Conservation (phyloP, 139 green algal genomes). For the Coelastrella sp. region DNA sequence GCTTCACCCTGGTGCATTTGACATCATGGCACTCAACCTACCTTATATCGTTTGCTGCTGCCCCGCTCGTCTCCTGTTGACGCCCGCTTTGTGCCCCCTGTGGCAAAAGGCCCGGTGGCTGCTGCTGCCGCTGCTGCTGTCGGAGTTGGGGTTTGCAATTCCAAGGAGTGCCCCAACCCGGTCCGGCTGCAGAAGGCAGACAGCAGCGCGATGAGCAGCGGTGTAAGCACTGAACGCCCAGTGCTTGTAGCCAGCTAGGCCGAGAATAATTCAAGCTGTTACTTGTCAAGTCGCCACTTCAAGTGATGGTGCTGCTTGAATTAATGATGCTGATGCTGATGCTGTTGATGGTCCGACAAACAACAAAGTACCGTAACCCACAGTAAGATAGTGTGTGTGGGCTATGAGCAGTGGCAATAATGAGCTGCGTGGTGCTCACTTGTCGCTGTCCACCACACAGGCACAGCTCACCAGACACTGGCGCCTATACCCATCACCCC, state of each 20-base stretch:
- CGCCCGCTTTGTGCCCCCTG: not conserved
- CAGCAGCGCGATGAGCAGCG: not conserved
- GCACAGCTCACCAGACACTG: not conserved
- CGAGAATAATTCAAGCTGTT: no score
- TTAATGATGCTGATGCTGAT: no score
- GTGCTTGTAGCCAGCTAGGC: no score
- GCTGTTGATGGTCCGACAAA: no score
- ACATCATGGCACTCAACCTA: not conserved
- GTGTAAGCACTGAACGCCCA: no score
- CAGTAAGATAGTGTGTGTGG: no score
- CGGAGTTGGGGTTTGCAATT: constrained; percentile 15
- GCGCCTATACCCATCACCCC: not conserved
- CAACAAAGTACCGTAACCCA: no score
- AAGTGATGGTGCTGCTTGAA: no score
- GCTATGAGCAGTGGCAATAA: no score
- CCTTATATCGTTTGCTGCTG: constrained; percentile 36
- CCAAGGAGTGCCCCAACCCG: constrained; percentile 26
- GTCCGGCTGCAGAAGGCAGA: not conserved
- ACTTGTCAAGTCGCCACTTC: no score
- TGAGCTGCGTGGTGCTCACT: not conserved
- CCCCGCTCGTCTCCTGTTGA: not conserved
- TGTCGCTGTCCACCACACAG: not conserved
- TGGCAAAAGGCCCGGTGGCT: not conserved
- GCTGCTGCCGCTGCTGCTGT: constrained; percentile 36
- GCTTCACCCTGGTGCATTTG: no score